Evolutionary conservation across 2,329 filamentous ascomycete species (phyloP), one percentile per base, ranked within the genome.

Genomic region (Elsinoe batatas): DNA sequence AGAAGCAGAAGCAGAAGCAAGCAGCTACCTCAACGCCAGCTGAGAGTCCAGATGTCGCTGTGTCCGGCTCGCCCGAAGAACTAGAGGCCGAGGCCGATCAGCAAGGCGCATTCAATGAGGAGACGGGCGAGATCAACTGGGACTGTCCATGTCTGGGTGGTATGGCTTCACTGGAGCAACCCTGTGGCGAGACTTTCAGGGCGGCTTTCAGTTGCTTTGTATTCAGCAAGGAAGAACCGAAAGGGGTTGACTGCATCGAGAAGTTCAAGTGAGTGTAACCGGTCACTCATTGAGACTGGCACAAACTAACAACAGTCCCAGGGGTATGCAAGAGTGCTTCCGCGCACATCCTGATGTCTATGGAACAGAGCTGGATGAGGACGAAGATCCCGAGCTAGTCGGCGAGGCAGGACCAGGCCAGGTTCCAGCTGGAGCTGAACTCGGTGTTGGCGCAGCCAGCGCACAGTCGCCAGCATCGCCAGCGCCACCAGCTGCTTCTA

Each of bases 81-180:
- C 74, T 93, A 12, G 86, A 95, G 70, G 82, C 88, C 58, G 90
- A 96, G 71, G 90, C 89, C 5, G 80, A 76, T 59, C 84, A 91
- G 68, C 84, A 97, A 72, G 93, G 89, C 56, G 93, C 93, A 1
- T 98, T 97, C 76, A 95, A 98, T 72, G 90, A 91, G 2, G 93
- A 97, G 76, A 98, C 93, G 8, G 93, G 93, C 63, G 93, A 98
- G 79, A 98, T 98, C 74, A 98, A 98, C 78, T 98, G 93, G 93
- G 93, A 97, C 70, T 98, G 93, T 72, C 93, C 93, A 13, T 98
- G 93, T 70, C 76, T 98, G 33, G 93, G 93, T 49, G 93, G 93
- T 54, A 98, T 98, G 93, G 93, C 93, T 6, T n/a, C n/a, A 12
- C 40, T 44, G 3, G 75, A 95, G 67, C 93, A 93, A 0, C 93